A percentile compares a stretch with the other conserved stretches of the same genome.
phyloP scores from a whole-genome alignment of 495 filamentous ascomycete species.

The Talaromyces borbonicus region DNA sequence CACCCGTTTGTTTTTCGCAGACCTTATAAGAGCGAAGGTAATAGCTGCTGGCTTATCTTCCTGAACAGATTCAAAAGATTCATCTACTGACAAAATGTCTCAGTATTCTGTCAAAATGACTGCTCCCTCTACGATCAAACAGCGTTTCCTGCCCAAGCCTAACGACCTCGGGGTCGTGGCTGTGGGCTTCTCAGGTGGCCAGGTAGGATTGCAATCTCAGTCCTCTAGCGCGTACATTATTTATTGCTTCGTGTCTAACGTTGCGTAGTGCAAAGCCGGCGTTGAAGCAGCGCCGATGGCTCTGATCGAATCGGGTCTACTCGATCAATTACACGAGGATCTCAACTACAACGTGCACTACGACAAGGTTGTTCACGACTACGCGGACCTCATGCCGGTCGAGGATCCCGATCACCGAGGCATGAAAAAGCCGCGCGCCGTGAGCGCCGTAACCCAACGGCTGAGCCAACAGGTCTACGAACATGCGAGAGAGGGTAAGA shows the following conservation, averaged over 20 bases:
- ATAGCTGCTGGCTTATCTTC: neutral
- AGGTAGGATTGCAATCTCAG: slow-evolving; percentile 47
- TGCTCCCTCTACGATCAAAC: slow-evolving; percentile 60
- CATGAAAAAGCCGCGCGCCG: slow-evolving; percentile 89
- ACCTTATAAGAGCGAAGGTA: too few relatives aligned
- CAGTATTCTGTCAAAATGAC: slow-evolving; percentile 43
- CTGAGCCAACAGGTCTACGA: slow-evolving; percentile 79
- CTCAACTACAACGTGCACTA: slow-evolving; percentile 81
- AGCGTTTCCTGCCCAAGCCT: slow-evolving; percentile 70
- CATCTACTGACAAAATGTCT: too few relatives aligned
- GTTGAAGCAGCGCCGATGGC: slow-evolving; percentile 90
- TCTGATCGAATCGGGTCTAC: slow-evolving; percentile 80
- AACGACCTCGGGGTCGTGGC: slow-evolving; percentile 84
- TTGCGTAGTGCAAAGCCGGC: slow-evolving; percentile 68
- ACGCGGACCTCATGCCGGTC: slow-evolving; percentile 63
- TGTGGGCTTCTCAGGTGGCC: slow-evolving; percentile 94
- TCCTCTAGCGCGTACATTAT: neutral
- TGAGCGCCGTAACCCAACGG: slow-evolving; percentile 74
- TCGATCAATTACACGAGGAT: slow-evolving; percentile 72
- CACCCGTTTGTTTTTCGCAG: neutral
- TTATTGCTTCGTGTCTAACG: neutral
- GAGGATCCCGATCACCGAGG: slow-evolving; percentile 60
- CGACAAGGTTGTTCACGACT: slow-evolving; percentile 75
- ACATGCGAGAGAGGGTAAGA: slow-evolving; percentile 73
- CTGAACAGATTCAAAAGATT: neutral